Conservation (phyloP, 441 rosid species). For the Pelargonium cotyledonis region DNA sequence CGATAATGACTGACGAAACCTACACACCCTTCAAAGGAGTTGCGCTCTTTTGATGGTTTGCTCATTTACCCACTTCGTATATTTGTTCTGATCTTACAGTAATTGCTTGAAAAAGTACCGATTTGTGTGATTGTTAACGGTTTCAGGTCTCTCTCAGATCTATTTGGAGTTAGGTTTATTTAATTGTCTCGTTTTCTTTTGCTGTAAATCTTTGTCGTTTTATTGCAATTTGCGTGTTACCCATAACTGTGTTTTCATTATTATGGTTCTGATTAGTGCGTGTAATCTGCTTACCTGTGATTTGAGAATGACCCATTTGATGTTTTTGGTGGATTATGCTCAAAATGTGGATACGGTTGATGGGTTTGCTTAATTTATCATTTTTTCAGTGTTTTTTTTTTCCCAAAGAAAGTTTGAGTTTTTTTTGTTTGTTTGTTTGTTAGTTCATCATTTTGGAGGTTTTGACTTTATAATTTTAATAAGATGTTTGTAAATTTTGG, state of each 20-base stretch:
- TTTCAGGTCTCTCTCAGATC: background rate
- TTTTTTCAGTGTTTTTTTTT: no score
- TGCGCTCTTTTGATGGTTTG: background rate
- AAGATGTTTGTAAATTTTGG: no score
- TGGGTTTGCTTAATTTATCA: no score
- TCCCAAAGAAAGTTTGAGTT: no score
- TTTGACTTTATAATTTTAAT: no score
- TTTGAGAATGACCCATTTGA: slow-evolving; percentile 1
- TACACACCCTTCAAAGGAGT: background rate
- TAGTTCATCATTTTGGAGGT: no score
- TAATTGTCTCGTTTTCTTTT: background rate
- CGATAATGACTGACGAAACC: background rate
- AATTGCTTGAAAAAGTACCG: background rate
- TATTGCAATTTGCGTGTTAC: background rate
- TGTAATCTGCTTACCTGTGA: background rate
- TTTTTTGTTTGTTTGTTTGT: no score
- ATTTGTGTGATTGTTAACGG: background rate
- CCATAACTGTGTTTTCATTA: background rate
- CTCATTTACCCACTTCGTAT: background rate
- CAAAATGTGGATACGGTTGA: no score
- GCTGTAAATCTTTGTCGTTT: background rate
- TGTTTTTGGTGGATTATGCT: background rate
- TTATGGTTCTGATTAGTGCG: background rate
- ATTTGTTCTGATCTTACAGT: background rate
- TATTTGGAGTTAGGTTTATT: background rate